A percentile compares a stretch with the other conserved stretches of the same genome.
Conservation (phyloP, 345 rosid species). For the Eucalyptus decipiens region DNA sequence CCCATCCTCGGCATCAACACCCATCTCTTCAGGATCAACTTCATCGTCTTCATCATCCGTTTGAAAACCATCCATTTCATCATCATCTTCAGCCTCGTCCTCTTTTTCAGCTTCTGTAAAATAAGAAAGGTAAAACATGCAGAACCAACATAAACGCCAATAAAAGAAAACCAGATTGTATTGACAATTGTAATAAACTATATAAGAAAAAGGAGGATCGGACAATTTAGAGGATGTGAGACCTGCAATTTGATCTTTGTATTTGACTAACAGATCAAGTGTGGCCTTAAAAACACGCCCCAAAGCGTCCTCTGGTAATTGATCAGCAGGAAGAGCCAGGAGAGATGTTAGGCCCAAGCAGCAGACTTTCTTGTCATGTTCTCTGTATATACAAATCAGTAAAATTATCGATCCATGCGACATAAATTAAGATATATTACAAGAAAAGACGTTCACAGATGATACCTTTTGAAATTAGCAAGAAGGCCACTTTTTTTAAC, state of each 20-base stretch:
- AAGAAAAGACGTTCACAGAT: not conserved
- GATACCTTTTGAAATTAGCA: conserved; percentile 78
- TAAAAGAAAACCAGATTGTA: not conserved
- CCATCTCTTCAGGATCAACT: conserved; percentile 95
- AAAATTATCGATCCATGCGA: not conserved
- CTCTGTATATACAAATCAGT: conserved; percentile 40
- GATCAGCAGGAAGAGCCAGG: conserved; percentile 77
- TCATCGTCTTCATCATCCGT: conserved; percentile 88
- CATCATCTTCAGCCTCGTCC: conserved; percentile 73
- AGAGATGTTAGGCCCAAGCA: conserved; percentile 92
- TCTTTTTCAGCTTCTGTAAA: conserved; percentile 78
- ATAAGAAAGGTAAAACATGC: not conserved
- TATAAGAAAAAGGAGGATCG: not conserved
- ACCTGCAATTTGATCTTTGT: conserved; percentile 98
- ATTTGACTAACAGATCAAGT: conserved; percentile 82
- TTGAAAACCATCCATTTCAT: conserved; percentile 87
- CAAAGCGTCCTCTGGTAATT: conserved; percentile 80
- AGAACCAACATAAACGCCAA: not conserved
- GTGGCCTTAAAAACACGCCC: conserved; percentile 74
- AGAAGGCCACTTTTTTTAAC: conserved; percentile 71
- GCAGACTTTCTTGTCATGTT: conserved; percentile 94
- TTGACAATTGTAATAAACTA: not conserved
- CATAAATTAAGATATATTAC: not conserved
- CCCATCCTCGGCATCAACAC: conserved; percentile 84
- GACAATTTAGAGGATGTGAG: not conserved